Evolutionary conservation across 768 basidiomycete species (phyloP), one percentile per base, ranked within the genome.

Genomic region (Mycena vitilis): DNA sequence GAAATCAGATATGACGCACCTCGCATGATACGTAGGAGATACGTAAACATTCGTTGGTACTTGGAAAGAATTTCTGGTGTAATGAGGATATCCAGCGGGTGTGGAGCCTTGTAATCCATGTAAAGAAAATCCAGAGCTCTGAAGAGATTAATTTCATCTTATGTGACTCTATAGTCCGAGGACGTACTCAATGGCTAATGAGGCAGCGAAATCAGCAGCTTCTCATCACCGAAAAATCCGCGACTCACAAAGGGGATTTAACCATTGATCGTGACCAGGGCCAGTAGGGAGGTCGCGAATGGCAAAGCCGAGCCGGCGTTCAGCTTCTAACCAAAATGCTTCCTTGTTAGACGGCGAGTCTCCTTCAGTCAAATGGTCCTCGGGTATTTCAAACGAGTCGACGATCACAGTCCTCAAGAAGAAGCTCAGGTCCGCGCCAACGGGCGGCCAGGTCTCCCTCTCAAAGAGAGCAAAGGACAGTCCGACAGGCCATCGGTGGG

Each of bases 111-210:
- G 78, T 97, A 97, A 71, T 95, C 89, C 82, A 97, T 89, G 75
- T 94, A 94, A 16, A 97, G 80, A 75, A 96, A 97, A 76, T 96
- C 95, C 49, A 97, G 77, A 9, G 95, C 95, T 76, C 93, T 94
- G n/a, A n/a, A n/a, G n/a, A n/a, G n/a, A n/a, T n/a, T n/a, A n/a
- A n/a, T n/a, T n/a, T n/a, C n/a, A n/a, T n/a, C n/a, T n/a, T n/a
- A n/a, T n/a, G n/a, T n/a, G n/a, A n/a, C n/a, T n/a, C n/a, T n/a
- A n/a, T n/a, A n/a, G n/a, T n/a, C 9, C 53, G 5, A n/a, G 2
- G 0, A 78, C 86, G 60, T 74, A 86, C 87, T 88, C 85, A 25
- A 88, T 85, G 22, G 79, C 86, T 87, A 52, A 20, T 64, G 18
- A 45, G 13, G 40, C 38, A 45, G n/a, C n/a, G n/a, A n/a, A n/a